A percentile compares a stretch with the other conserved stretches of the same genome.
These are phyloP conservation scores for Malassezia furfur DNA, from an alignment of 1,284 basidiomycete species.

Conservation along the genomic window DNA sequence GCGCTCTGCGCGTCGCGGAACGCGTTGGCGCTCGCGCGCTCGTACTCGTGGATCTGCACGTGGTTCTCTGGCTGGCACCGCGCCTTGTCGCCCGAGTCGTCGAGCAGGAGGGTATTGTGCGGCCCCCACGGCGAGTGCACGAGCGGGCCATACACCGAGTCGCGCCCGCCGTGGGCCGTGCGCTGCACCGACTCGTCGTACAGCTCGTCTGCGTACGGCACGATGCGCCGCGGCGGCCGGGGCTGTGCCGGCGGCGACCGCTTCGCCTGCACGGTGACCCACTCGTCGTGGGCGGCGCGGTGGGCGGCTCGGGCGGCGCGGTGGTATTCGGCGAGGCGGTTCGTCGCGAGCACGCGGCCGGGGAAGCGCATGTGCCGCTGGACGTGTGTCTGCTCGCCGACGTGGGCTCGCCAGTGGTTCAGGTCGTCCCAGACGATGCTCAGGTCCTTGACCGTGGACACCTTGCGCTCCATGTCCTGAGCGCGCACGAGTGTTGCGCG, in stretches of 20 bases:
- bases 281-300: not conserved
- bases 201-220: constrained; percentile 11
- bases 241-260: not conserved
- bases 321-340: not conserved
- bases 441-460: constrained; percentile 59
- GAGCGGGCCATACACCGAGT: constrained; percentile 7
- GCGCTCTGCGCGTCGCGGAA: not conserved
- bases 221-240: not conserved
- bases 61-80: constrained; percentile 59
- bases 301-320: too few species aligned
- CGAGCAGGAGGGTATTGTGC: constrained; percentile 66
- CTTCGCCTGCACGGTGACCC: too few species aligned
- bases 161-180: not conserved
- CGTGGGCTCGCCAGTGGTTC: constrained; percentile 17
- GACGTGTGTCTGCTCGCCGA: not conserved
- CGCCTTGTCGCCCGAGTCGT: constrained; percentile 70
- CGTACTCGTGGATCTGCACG: constrained; percentile 36
- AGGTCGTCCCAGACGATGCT: constrained; percentile 62
- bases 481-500: constrained; percentile 59
- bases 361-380: not conserved
- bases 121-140: constrained; percentile 52
- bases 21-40: constrained; percentile 11
- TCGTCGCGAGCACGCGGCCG: constrained; percentile 3
- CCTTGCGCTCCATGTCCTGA: constrained; percentile 16
- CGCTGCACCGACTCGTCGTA: constrained; percentile 4